These are phyloP conservation scores for Gracilaria domingensis DNA, from an alignment of 23 red algal genomes.

Conservation along the genomic window DNA sequence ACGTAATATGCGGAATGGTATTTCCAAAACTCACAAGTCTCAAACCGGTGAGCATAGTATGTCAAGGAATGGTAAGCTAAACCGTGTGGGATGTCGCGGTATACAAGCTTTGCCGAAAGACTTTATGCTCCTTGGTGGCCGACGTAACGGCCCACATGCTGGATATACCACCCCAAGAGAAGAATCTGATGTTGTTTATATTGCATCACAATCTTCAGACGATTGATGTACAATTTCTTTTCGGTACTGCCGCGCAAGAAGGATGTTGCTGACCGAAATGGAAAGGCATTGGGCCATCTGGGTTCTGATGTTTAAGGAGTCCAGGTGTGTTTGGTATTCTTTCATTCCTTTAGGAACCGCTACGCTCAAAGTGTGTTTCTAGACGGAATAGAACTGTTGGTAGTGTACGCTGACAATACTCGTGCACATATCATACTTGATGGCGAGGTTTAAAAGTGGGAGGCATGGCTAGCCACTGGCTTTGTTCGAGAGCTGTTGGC, in stretches of 20 bases:
- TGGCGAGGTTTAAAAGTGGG: conserved; percentile 32
- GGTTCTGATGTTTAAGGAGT: not conserved
- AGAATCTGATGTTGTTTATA: conserved; percentile 8
- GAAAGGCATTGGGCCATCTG: not conserved
- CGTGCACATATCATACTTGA: conserved; percentile 18
- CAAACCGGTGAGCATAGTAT: not conserved
- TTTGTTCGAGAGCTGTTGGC: not conserved
- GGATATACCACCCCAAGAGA: not conserved
- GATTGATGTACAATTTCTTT: not conserved
- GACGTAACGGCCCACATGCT: not conserved
- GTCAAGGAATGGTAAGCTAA: conserved; percentile 20
- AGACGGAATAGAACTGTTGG: conserved; percentile 21
- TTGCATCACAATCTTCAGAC: conserved; percentile 34
- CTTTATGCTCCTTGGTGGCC: conserved; percentile 24
- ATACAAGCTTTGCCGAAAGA: conserved; percentile 3
- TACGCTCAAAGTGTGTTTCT: conserved; percentile 23
- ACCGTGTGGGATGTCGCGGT: not conserved
- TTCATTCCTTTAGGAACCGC: conserved; percentile 5
- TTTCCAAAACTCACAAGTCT: conserved; percentile 20
- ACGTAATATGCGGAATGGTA: conserved; percentile 4
- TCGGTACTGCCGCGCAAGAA: not conserved
- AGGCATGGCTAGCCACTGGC: not conserved
- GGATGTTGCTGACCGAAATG: not conserved
- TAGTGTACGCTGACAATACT: not conserved
- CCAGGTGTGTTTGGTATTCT: not conserved